phyloP scores from a whole-genome alignment of 2,329 filamentous ascomycete genomes.

The Geoglossum cookeanum region DNA sequence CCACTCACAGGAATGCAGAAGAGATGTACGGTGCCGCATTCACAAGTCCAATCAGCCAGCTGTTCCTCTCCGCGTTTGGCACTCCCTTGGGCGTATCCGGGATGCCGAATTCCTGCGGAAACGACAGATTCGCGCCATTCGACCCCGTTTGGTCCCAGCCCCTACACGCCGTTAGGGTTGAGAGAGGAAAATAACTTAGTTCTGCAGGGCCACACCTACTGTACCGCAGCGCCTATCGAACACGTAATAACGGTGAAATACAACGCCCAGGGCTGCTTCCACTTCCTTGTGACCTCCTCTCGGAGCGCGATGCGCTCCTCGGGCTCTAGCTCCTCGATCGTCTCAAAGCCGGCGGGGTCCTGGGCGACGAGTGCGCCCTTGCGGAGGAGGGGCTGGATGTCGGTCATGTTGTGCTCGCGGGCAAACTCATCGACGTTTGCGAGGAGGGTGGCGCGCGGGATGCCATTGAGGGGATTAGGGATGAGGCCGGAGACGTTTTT shows the following conservation, averaged over 20 bases:
- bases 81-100: slow-evolving; percentile 24
- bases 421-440: slow-evolving; percentile 25
- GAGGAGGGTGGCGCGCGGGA: slow-evolving; percentile 20
- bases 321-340: slow-evolving; percentile 24
- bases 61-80: slow-evolving; percentile 25
- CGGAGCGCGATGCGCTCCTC: slow-evolving; percentile 24
- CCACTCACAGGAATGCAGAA: slow-evolving; percentile 16
- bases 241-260: slow-evolving; percentile 33
- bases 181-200: not conserved
- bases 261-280: slow-evolving; percentile 28
- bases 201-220: slow-evolving; percentile 12
- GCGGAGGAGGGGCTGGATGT: slow-evolving; percentile 23
- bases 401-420: slow-evolving; percentile 20
- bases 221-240: slow-evolving; percentile 32
- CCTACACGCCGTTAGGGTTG: slow-evolving; percentile 8
- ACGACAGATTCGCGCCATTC: slow-evolving; percentile 33
- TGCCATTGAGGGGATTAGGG: slow-evolving; percentile 26
- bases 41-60: slow-evolving; percentile 45
- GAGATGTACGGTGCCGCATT: slow-evolving; percentile 40
- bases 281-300: slow-evolving; percentile 28
- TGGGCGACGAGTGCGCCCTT: slow-evolving; percentile 31
- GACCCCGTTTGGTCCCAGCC: slow-evolving; percentile 34
- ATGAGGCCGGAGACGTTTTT: slow-evolving; percentile 23
- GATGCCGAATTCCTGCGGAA: slow-evolving; percentile 28
- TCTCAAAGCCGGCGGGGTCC: slow-evolving; percentile 26